Evolutionary conservation across 495 filamentous ascomycete genomes (phyloP), one percentile per base, ranked within the genome.

Genomic region (Tuber microsphaerosporum): DNA sequence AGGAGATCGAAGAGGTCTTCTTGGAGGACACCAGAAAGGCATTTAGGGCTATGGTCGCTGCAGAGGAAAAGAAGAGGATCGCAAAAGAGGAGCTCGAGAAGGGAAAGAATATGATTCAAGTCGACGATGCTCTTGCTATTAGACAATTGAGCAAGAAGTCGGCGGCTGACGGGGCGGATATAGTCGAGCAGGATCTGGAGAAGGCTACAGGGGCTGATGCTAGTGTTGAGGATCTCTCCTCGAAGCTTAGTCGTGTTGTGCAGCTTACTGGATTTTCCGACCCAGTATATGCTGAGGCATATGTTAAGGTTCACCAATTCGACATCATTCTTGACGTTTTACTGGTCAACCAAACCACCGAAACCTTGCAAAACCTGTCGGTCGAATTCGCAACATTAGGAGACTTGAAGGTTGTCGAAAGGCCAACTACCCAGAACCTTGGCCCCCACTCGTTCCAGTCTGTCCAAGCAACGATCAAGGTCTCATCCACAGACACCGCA

Each of bases 231-330:
- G 93, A 97, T 80, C 88, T 96, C 0, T 89, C 93, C 20, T 96
- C 93, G 71, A 99, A 99, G 84, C 88, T 99, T 73, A 97, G 91
- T 87, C 89, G 95, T 20, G 95, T 99, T 43, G 96, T 98, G 20
- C 96, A 98, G 83, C 89, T 99, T 65, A 99, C 96, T 39, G 96
- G 96, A 73, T 99, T 99, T 88, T 98, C 96, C 2, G 96, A 99
- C 81, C 90, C 96, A 9, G 96, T 99, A 17, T 99, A 99, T 81
- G 96, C 93, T 41, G 96, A 99, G 85, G 96, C 96, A 34, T 98
- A 98, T 79, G 94, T 99, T 82, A 97, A 97, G 80, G 96, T 98
- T 9, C 94, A 98, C 85, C 96, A 98, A 83, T 99, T 99, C 84
- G 96, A 99, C 81, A 99, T 99, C 80, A 92, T 99, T 31, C 88